phyloP scores from a whole-genome alignment of 495 filamentous ascomycete species.

The Penicillium desertorum region DNA sequence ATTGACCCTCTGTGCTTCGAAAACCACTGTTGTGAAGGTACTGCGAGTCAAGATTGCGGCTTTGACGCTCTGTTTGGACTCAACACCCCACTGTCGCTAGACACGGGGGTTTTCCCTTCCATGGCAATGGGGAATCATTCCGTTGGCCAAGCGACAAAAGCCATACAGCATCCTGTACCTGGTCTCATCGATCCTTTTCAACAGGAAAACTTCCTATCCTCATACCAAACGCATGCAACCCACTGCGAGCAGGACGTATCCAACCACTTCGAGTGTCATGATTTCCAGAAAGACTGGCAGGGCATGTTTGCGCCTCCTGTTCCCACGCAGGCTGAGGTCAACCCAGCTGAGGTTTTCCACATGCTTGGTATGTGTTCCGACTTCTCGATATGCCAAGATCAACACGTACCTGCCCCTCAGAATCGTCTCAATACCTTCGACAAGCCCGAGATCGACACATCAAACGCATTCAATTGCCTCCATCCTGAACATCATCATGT shows the following conservation, averaged over 20 bases:
- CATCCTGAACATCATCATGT: constrained; percentile 30
- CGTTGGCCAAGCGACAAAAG: constrained; percentile 26
- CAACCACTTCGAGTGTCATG: constrained; percentile 38
- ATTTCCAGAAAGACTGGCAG: constrained; percentile 34
- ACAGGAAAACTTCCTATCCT: constrained; percentile 27
- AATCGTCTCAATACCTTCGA: constrained; percentile 15
- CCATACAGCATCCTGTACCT: constrained; percentile 20
- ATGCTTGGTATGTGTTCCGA: constrained; percentile 44
- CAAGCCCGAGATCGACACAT: constrained; percentile 18
- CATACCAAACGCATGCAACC: constrained; percentile 32
- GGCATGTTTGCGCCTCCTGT: constrained; percentile 28
- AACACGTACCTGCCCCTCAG: constrained; percentile 28
- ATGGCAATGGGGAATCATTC: constrained; percentile 20
- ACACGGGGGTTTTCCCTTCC: constrained; percentile 32
- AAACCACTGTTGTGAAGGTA: constrained; percentile 38
- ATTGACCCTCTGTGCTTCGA: constrained; percentile 45
- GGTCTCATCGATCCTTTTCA: constrained; percentile 21
- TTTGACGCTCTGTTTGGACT: constrained; percentile 42
- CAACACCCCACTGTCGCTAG: constrained; percentile 32
- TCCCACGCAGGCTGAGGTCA: constrained; percentile 34
- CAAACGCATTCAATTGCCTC: constrained; percentile 33
- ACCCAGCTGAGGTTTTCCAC: constrained; percentile 44
- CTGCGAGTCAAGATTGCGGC: constrained; percentile 27
- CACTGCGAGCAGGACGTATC: constrained; percentile 38
- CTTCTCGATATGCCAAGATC: constrained; percentile 32